phyloP scores from a whole-genome alignment of 768 basidiomycete genomes.

The Podaxis rugospora region DNA sequence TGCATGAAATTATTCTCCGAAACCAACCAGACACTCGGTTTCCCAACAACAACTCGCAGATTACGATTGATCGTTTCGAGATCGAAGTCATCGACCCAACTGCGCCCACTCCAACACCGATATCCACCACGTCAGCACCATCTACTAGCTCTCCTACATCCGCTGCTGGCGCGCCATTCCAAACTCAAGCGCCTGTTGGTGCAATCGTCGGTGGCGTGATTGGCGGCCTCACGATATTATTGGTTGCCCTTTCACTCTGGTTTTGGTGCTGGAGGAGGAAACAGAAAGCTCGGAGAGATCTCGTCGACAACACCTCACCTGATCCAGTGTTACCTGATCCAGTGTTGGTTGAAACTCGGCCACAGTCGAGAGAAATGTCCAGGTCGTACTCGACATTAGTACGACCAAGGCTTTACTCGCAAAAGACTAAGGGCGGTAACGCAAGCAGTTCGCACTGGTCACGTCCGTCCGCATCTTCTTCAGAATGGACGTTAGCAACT shows the following conservation, averaged over 20 bases:
- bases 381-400: background rate
- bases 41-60: slow-evolving; percentile 22
- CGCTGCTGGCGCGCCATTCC: background rate
- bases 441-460: background rate
- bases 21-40: slow-evolving; percentile 21
- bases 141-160: slow-evolving; percentile 11
- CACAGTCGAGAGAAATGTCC: background rate
- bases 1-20: slow-evolving; percentile 24
- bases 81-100: background rate
- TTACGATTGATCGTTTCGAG: slow-evolving; percentile 20
- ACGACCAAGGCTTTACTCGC: background rate
- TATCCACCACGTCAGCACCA: background rate
- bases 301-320: background rate
- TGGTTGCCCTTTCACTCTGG: slow-evolving; percentile 18
- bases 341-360: background rate
- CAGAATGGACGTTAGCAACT: background rate
- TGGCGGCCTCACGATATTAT: slow-evolving; percentile 30
- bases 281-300: background rate
- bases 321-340: background rate
- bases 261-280: slow-evolving; percentile 12
- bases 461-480: background rate
- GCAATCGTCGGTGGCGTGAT: slow-evolving; percentile 38
- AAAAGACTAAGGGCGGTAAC: background rate
- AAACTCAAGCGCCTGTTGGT: slow-evolving; percentile 13
- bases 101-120: slow-evolving; percentile 1